Percentiles rank a stretch among this genome's conserved stretches.
These are phyloP conservation scores for Eutypella sp. DNA, from an alignment of 2,329 filamentous ascomycete genomes.

Conservation along the genomic window DNA sequence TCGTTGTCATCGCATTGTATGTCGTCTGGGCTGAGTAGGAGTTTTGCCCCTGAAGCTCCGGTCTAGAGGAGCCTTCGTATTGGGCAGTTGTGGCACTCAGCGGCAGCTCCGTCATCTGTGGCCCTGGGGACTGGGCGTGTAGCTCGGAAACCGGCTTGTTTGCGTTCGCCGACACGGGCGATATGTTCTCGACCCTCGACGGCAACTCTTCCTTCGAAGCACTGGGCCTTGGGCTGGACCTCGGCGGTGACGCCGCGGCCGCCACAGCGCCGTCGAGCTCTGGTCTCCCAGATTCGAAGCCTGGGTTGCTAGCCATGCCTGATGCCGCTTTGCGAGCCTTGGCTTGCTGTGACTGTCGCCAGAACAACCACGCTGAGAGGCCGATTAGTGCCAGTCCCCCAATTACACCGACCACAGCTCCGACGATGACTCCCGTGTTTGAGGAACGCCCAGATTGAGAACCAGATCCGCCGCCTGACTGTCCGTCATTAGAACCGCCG, in stretches of 20 bases:
- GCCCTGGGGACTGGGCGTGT: slow-evolving; percentile 11
- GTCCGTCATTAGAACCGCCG: slow-evolving; percentile 23
- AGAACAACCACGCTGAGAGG: slow-evolving; percentile 32
- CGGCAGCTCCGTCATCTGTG: slow-evolving; percentile 9
- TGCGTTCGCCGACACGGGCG: slow-evolving; percentile 18
- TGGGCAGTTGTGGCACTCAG: background rate
- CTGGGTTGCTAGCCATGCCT: background rate
- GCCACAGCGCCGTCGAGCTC: slow-evolving; percentile 21
- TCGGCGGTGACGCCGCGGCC: slow-evolving; percentile 8
- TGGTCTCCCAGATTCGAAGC: slow-evolving; percentile 11
- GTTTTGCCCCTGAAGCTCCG: slow-evolving; percentile 14
- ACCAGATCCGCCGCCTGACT: slow-evolving; percentile 27
- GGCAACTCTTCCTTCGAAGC: slow-evolving; percentile 5
- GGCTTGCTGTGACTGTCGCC: slow-evolving; percentile 14
- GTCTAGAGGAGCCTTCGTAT: background rate
- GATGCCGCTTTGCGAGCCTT: slow-evolving; percentile 2
- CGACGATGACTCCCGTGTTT: slow-evolving; percentile 21
- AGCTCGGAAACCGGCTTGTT: slow-evolving; percentile 17
- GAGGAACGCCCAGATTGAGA: slow-evolving; percentile 19
- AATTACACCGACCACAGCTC: slow-evolving; percentile 29
- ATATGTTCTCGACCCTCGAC: slow-evolving; percentile 15
- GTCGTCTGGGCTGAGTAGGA: too few species aligned
- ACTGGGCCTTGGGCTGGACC: slow-evolving; percentile 12
- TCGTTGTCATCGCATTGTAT: slow-evolving; percentile 4
- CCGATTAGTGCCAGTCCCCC: slow-evolving; percentile 25